These are phyloP conservation scores for Metarhizium anisopliae DNA, from an alignment of 2,329 filamentous ascomycete genomes.

Conservation along the genomic window DNA sequence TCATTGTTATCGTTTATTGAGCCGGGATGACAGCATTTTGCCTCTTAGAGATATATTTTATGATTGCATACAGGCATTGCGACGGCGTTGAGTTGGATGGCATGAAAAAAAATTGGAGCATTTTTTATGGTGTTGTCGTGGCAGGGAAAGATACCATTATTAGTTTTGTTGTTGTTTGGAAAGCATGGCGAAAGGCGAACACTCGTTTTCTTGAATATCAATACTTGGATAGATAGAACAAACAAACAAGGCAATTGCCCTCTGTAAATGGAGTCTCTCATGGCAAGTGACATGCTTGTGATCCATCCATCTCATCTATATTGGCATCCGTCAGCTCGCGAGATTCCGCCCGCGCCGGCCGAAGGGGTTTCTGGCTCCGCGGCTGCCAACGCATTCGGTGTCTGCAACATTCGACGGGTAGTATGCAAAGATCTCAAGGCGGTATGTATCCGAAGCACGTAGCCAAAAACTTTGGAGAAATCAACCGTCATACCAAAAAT, in stretches of 20 bases:
- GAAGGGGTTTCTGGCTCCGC: too few relatives aligned
- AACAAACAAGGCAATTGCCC: not conserved
- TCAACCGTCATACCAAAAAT: too few relatives aligned
- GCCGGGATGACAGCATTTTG: not conserved
- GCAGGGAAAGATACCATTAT: not conserved
- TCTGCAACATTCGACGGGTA: too few relatives aligned
- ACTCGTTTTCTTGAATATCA: not conserved
- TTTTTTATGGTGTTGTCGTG: not conserved
- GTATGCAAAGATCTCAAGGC: too few relatives aligned
- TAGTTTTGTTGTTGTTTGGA: slow-evolving; percentile 1
- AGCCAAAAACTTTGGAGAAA: too few relatives aligned
- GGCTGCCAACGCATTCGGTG: too few relatives aligned
- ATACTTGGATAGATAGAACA: not conserved
- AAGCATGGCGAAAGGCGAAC: not conserved
- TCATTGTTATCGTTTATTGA: not conserved
- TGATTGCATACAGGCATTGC: slow-evolving; percentile 1
- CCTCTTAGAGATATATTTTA: not conserved
- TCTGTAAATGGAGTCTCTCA: not conserved
- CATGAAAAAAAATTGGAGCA: not conserved
- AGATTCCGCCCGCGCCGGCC: too few relatives aligned
- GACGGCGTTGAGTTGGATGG: slow-evolving; percentile 1
- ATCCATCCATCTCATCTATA: not conserved
- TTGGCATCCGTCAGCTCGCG: too few relatives aligned
- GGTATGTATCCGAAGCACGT: too few relatives aligned
- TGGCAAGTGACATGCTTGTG: not conserved